Evolutionary conservation across 1,284 basidiomycete genomes (phyloP), one percentile per base, ranked within the genome.

Genomic region (Leccinum fuscescens): DNA sequence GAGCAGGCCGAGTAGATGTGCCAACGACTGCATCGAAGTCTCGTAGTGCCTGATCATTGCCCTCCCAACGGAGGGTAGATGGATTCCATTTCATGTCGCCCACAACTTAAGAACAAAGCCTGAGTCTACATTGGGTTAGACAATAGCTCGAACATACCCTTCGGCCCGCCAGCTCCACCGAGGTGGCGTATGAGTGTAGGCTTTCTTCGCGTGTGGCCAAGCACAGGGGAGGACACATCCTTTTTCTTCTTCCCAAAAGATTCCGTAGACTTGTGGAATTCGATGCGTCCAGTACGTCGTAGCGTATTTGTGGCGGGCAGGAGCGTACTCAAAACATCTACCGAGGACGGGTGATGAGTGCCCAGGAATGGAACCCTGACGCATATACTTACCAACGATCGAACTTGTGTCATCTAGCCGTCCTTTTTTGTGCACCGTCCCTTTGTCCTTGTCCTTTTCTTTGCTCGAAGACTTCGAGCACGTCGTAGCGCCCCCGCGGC

Each of bases 61-160:
- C 96, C 79, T 98, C 96, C 96, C 96, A 98, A 22, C 92, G 89
- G 24, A 93, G 82, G 7, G 86, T 87, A 37, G 78, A 79, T 22
- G 94, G 93, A 75, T 98, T 98, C 93, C 94, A 98, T 67, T 88
- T 93, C 96, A 98, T 98, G 61, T 96, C 94, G 22, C 93, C 93
- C 60, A 96, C 86, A 49, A 92, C 93, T 94, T 69, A 55, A 48
- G 33, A 58, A 46, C 11, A 44, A 29, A 17, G 15, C 15, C 14
- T 72, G 54, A 75, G 63, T 61, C 60, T n/a, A 54, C 44, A 52
- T 54, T 56, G 27, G 42, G 27, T 64, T 42, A 53, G 54, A 59
- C 11, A 52, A 57, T 57, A 51, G 44, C 24, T 12, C 33, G 8
- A 54, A 77, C 86, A 61, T 63, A 94, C 94, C 88, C 84, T 93